Evolutionary conservation across 345 rosid genomes (phyloP), one percentile per base, ranked within the genome.

Genomic region (Noccaea bulbosa): DNA sequence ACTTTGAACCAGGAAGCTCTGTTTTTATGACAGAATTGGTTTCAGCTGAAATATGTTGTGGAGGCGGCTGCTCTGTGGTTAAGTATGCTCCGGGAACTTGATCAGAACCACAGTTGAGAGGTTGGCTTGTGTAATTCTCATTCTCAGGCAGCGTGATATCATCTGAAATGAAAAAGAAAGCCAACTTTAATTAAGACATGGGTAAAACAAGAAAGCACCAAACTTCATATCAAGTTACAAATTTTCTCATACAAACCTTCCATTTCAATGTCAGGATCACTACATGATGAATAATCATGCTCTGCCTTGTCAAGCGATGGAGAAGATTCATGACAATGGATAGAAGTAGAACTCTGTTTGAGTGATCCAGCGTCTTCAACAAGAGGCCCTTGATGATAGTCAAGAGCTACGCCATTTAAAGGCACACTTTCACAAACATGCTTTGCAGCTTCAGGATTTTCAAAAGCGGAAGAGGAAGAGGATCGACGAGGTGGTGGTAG

Each of bases 261-360:
- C 96, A 90, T 90, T 77, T 90, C 96, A 89, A 86, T 87, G 82
- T 90, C 93, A 57, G 91, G 88, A 79, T 84, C 88, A 55, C 70
- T 59, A 74, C 72, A 70, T 3, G 74, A 73, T 59, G 73, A 60
- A 24, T 81, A 46, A 50, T 15, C 76, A 50, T 74, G 35, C 11
- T 82, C 83, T 24, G 54, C 39, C 44, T 83, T 83, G 73, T 67
- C 80, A n/a, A 77, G 76, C 65, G 84, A 85, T 30, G 78, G 69
- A 56, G 59, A 34, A 71, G 73, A 74, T 56, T 64, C 32, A 67
- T 51, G 11, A 51, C 73, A 73, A 22, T 35, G 20, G 7, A 52
- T 38, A 52, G 56, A 46, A 63, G 49, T 38, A 52, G 56, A 46
- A 63, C 52, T 50, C 53, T 64, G 59, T 52, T 72, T 51, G 12